Evolutionary conservation across 1,284 basidiomycete species (phyloP).

Genomic region (Cryptococcus sp.): DNA sequence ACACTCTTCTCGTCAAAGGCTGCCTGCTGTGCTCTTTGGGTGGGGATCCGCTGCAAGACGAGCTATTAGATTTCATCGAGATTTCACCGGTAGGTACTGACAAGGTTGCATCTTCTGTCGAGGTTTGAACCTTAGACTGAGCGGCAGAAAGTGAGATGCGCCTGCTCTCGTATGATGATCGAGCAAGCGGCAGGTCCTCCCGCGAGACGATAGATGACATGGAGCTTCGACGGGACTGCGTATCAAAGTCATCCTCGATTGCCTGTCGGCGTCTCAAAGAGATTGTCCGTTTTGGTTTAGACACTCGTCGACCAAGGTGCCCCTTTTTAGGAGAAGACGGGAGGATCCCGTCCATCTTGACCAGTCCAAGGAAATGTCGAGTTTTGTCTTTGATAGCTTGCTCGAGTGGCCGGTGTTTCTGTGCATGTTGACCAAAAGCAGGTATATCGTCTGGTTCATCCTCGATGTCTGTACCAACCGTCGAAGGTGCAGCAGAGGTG

Average conservation of each 20-base stretch:
- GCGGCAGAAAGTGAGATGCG: background rate
- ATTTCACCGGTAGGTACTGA: background rate
- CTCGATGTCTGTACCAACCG: constrained; percentile 29
- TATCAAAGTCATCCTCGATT: background rate
- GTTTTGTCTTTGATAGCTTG: constrained; percentile 41
- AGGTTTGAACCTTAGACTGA: background rate
- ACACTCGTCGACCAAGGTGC: background rate
- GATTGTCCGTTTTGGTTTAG: background rate
- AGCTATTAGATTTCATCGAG: background rate
- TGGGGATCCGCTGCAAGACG: background rate
- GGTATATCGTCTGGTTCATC: constrained; percentile 23
- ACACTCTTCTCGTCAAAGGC: constrained; percentile 19
- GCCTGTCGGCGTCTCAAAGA: background rate
- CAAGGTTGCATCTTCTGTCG: background rate
- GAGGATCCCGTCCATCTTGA: constrained; percentile 39
- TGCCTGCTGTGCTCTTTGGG: constrained; percentile 6
- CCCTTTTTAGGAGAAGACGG: constrained; percentile 15
- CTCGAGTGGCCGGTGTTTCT: constrained; percentile 27
- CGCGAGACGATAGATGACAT: constrained; percentile 3
- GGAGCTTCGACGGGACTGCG: background rate
- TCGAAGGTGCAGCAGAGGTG: constrained; percentile 26
- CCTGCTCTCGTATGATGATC: background rate
- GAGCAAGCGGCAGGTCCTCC: background rate
- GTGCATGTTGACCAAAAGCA: constrained; percentile 12
- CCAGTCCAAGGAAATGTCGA: constrained; percentile 36